These are phyloP conservation scores for Apiospora malaysiana DNA, from an alignment of 2,329 filamentous ascomycete genomes.

Conservation along the genomic window DNA sequence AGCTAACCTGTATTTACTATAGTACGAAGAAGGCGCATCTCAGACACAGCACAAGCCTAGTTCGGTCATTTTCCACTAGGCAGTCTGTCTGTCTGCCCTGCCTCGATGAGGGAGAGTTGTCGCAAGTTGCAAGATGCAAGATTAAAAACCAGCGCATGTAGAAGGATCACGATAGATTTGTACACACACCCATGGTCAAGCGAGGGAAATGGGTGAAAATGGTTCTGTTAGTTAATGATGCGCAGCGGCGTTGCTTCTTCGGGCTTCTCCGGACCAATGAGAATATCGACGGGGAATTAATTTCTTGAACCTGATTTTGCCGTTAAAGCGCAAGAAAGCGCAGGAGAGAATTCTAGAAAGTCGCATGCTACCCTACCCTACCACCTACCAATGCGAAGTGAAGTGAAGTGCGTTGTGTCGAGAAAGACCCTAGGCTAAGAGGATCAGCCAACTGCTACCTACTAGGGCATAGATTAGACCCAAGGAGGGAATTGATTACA, in stretches of 20 bases:
- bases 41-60: slow-evolving; percentile 12
- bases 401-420: neutral
- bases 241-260: neutral
- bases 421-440: no score
- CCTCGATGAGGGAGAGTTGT: neutral
- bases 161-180: neutral
- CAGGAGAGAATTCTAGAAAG: neutral
- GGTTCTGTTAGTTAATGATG: slow-evolving; percentile 8
- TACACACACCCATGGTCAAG: slow-evolving; percentile 11
- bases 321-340: neutral
- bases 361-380: neutral
- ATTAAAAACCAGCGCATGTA: neutral
- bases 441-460: neutral
- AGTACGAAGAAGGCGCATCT: slow-evolving; percentile 7
- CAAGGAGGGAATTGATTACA: neutral
- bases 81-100: no score
- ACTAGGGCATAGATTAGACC: neutral
- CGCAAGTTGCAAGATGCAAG: neutral
- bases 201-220: slow-evolving; percentile 1
- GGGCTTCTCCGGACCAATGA: slow-evolving; percentile 15
- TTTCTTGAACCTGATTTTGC: neutral
- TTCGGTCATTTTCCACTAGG: slow-evolving; percentile 10
- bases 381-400: neutral
- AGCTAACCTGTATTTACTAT: neutral
- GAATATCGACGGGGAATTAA: neutral